Evolutionary conservation across 2,329 filamentous ascomycete genomes (phyloP).

Genomic region (Macrophomina pseudophaseolina): DNA sequence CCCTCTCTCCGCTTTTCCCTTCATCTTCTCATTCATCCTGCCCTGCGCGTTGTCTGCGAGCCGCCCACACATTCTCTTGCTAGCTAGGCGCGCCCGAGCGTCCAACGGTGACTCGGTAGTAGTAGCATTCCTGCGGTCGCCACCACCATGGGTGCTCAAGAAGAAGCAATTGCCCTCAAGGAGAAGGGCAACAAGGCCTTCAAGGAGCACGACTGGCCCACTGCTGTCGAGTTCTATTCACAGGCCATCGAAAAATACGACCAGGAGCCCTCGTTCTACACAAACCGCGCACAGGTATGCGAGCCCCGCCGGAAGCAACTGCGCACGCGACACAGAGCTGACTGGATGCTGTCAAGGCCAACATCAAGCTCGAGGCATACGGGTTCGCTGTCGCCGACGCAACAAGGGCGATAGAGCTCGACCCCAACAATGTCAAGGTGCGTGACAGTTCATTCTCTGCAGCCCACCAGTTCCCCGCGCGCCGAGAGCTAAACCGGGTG

Average conservation of each 20-base stretch:
- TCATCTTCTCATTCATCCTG: background rate
- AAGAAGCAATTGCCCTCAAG: conserved; percentile 83
- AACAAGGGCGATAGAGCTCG: conserved; percentile 86
- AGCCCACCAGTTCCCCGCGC: no score
- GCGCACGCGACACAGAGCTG: conserved; percentile 35
- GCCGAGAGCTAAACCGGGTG: no score
- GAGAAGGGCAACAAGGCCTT: conserved; percentile 95
- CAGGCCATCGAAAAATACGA: conserved; percentile 86
- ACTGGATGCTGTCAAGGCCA: conserved; percentile 62
- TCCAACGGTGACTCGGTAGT: conserved; percentile 4
- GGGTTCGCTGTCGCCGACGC: conserved; percentile 92
- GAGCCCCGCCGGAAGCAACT: conserved; percentile 8
- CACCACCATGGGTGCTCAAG: conserved; percentile 49
- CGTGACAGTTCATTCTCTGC: background rate
- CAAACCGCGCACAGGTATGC: conserved; percentile 89
- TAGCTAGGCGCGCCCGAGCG: conserved; percentile 19
- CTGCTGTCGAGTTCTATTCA: conserved; percentile 81
- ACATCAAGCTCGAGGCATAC: conserved; percentile 95
- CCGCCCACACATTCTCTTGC: conserved; percentile 4
- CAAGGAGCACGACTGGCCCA: conserved; percentile 81
- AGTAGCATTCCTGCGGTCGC: conserved; percentile 1
- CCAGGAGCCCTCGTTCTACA: conserved; percentile 86
- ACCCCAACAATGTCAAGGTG: conserved; percentile 88
- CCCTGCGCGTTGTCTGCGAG: background rate
- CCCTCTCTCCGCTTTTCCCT: background rate